Evolutionary conservation across 371 early-diverging fungal species (phyloP).

Genomic region (Mucor circinelloides): DNA sequence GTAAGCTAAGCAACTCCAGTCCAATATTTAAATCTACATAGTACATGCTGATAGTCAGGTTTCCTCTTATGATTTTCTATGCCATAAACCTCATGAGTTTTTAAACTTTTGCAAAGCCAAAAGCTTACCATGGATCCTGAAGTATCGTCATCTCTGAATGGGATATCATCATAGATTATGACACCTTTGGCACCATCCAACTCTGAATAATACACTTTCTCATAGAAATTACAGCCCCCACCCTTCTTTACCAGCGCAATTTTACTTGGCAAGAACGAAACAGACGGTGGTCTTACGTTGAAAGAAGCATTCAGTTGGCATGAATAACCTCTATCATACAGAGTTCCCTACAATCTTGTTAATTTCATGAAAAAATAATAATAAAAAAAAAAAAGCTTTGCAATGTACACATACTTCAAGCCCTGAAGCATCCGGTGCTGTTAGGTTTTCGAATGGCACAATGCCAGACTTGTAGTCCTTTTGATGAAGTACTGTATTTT

Average conservation of each 20-base stretch:
- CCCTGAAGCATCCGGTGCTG: slow-evolving; percentile 33
- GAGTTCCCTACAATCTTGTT: slow-evolving; percentile 32
- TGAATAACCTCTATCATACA: slow-evolving; percentile 48
- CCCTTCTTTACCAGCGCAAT: slow-evolving; percentile 44
- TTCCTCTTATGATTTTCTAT: slow-evolving; percentile 35
- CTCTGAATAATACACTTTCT: slow-evolving; percentile 40
- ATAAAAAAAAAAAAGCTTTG: not conserved
- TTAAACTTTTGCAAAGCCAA: not conserved
- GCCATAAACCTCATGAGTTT: not conserved
- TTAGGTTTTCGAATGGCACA: slow-evolving; percentile 37
- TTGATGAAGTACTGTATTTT: slow-evolving; percentile 16
- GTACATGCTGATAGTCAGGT: slow-evolving; percentile 43
- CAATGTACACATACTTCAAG: slow-evolving; percentile 16
- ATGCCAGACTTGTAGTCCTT: slow-evolving; percentile 36
- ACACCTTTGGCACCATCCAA: slow-evolving; percentile 42
- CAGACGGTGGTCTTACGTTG: slow-evolving; percentile 15
- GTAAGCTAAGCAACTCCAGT: slow-evolving; percentile 25
- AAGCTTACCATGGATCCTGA: slow-evolving; percentile 21
- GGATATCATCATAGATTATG: slow-evolving; percentile 42
- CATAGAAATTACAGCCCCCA: slow-evolving; percentile 40
- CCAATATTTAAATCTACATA: slow-evolving; percentile 44
- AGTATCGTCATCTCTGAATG: slow-evolving; percentile 39
- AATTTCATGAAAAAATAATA: not conserved
- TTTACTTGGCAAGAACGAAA: slow-evolving; percentile 28
- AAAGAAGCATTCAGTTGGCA: slow-evolving; percentile 32